Conservation (phyloP, 257 asterid genomes). For the Eucommia ulmoides region DNA sequence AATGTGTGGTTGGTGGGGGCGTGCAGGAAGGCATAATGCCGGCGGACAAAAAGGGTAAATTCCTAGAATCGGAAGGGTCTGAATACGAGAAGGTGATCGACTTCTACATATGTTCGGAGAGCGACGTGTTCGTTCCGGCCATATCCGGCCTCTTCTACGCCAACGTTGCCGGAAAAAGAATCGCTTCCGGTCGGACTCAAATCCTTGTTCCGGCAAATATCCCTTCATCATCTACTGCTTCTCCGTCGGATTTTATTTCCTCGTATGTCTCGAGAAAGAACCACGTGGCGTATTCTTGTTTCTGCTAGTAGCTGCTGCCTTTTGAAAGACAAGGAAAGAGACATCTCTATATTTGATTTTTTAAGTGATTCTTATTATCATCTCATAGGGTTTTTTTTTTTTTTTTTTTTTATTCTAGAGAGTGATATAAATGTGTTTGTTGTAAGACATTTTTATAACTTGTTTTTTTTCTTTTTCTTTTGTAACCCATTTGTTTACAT, state of each 20-base stretch:
- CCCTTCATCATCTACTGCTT: constrained; percentile 12
- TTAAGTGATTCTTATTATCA: no score
- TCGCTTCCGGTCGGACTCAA: constrained; percentile 40
- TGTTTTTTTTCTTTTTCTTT: no score
- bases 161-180: constrained; percentile 36
- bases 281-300: constrained; percentile 44
- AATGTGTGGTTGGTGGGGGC: no score
- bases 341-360: no score
- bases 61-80: constrained; percentile 5
- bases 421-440: no score
- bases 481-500: no score
- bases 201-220: constrained; percentile 25
- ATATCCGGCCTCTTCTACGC: constrained; percentile 26
- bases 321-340: no score
- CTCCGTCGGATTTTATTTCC: constrained; percentile 15
- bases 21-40: constrained; percentile 44
- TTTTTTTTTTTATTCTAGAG: no score
- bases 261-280: constrained; percentile 25
- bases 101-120: constrained; percentile 24
- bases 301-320: no score
- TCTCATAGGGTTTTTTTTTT: no score
- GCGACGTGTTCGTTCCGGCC: constrained; percentile 37
- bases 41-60: constrained; percentile 18
- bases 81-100: constrained; percentile 34
- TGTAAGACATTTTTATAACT: no score